phyloP scores from a whole-genome alignment of 2,329 filamentous ascomycete species.

The Neonectria neomacrospora region DNA sequence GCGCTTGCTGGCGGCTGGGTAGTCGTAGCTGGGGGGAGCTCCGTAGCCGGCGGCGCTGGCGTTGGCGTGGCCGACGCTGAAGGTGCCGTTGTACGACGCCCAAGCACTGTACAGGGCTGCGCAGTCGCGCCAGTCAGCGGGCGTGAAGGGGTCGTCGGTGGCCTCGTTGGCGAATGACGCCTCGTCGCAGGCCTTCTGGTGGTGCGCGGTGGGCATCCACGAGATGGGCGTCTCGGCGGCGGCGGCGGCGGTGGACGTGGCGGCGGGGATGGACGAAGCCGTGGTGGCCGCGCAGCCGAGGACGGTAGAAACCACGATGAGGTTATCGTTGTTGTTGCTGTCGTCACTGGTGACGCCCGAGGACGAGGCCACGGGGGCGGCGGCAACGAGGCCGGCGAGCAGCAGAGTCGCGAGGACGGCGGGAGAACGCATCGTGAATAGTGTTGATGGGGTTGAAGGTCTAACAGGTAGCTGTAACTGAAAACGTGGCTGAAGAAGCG shows the following conservation, averaged over 20 bases:
- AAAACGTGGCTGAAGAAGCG: conserved; percentile 15
- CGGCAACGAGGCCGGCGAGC: conserved; percentile 29
- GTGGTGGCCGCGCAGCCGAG: conserved; percentile 13
- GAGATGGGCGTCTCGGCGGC: conserved; percentile 29
- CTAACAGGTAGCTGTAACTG: background rate
- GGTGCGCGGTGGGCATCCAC: conserved; percentile 41
- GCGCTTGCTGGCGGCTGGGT: conserved; percentile 1
- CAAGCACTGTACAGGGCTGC: conserved; percentile 47
- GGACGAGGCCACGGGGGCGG: conserved; percentile 29
- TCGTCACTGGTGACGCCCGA: background rate
- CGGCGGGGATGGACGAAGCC: conserved; percentile 1
- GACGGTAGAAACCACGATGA: conserved; percentile 36
- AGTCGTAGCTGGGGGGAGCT: conserved; percentile 1
- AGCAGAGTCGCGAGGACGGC: conserved; percentile 16
- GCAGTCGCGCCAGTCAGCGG: conserved; percentile 47
- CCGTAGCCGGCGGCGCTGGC: background rate
- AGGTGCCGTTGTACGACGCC: conserved; percentile 46
- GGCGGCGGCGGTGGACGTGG: conserved; percentile 18
- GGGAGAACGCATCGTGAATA: conserved; percentile 31
- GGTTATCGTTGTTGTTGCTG: conserved; percentile 13
- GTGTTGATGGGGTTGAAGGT: background rate
- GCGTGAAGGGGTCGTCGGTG: conserved; percentile 26
- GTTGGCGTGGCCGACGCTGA: conserved; percentile 34
- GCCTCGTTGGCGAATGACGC: conserved; percentile 38
- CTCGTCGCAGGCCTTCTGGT: conserved; percentile 43